Base-by-base conservation (phyloP, 163 green algal species). In the Chlamydomonas reinhardtii region DNA sequence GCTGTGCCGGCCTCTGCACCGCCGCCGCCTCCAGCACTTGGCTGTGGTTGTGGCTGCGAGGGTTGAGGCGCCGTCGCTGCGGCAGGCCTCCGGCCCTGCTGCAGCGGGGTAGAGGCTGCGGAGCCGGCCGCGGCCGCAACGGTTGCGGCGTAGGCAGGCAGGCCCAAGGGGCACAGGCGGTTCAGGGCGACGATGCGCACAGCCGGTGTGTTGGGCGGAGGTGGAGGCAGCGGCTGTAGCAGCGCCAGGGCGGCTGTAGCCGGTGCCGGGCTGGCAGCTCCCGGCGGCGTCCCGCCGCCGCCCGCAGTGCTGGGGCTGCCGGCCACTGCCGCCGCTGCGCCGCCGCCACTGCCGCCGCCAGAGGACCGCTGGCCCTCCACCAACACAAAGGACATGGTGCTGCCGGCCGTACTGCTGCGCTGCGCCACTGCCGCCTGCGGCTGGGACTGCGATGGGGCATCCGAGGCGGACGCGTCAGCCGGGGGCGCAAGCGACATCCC, bases 121-220 rank as follows among this genome's bases (percentile, higher is more conserved):
- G 32, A 25, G 29, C 48, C 52, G 19, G 61, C 59, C 25, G 43
- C 29, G 48, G 74, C 31, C 2, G 56, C 59, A 17, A 1, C 59
- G 19, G 31, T 12, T 17, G 54, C 74, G 37, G 73, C 65, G n/a
- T 29, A 48, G 54, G 22, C 29, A 4, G 22, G 6, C 54, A 83
- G 72, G 56, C 82, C 73, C 64, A 76, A 61, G 34, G 73, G 62
- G n/a, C 82, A 83, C 25, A 73, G 82, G 3, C 25, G 69, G 70
- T 86, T 86, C 16, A 86, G 80, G 12, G 80, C 80, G 25, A 37
- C 56, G 27, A 86, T 32, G 54, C 35, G 35, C 27, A 86, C 35
- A 8, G 56, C 17, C 15, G 80, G 31, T 16, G 68, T 56, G 48
- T 56, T 56, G 27, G n/a, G 68, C 20, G 19, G 48, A 17, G 27